Evolutionary conservation across 495 filamentous ascomycete genomes (phyloP).

Genomic region (Penicillium verhagenii): DNA sequence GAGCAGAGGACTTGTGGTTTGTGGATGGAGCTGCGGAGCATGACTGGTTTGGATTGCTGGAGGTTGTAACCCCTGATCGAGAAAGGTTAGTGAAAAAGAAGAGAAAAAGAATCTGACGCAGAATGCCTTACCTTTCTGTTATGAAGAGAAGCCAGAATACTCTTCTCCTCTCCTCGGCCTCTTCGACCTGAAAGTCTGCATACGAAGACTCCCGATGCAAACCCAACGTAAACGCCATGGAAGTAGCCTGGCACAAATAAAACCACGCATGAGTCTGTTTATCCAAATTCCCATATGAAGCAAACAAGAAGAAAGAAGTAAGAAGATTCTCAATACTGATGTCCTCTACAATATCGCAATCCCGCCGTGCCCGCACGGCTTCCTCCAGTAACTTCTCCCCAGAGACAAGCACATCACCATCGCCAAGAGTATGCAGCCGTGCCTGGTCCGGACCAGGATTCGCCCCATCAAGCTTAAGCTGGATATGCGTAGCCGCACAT

Average conservation of each 20-base stretch:
- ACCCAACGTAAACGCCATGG: conserved; percentile 57
- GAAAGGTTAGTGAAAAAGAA: neutral
- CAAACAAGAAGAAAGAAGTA: conserved; percentile 80
- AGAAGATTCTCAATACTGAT: conserved; percentile 61
- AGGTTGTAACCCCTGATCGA: conserved; percentile 46
- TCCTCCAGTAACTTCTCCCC: conserved; percentile 65
- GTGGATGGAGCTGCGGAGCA: conserved; percentile 50
- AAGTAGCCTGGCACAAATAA: conserved; percentile 62
- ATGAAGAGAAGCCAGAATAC: conserved; percentile 67
- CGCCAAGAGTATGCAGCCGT: conserved; percentile 51
- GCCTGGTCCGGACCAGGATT: conserved; percentile 52
- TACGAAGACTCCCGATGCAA: conserved; percentile 59
- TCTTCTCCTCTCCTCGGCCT: conserved; percentile 52
- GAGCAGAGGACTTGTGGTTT: conserved; percentile 47
- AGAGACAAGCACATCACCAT: conserved; percentile 43
- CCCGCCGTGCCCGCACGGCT: conserved; percentile 69
- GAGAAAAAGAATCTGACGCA: neutral
- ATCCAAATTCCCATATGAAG: conserved; percentile 67
- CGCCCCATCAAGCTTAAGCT: conserved; percentile 60
- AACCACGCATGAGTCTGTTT: conserved; percentile 56
- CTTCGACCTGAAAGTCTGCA: conserved; percentile 38
- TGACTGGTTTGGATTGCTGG: conserved; percentile 55
- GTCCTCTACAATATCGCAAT: conserved; percentile 68
- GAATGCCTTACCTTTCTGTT: conserved; percentile 49
- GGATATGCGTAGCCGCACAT: conserved; percentile 83